Conservation (phyloP, 345 rosid genomes). For the Citrus medica region DNA sequence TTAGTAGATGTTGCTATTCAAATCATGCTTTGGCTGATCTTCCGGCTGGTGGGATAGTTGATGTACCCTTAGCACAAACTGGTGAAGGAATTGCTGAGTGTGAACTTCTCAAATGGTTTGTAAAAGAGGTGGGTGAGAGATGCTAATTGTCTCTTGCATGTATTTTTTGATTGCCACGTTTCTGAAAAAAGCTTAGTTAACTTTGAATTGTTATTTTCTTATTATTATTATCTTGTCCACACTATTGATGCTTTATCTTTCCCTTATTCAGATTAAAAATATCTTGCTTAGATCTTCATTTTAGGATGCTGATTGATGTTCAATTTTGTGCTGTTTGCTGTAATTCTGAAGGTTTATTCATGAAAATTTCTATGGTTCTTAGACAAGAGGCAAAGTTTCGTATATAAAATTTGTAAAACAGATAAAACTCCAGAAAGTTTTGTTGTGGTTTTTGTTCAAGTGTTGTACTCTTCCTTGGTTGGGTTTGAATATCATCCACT, state of each 20-base stretch:
- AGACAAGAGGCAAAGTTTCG: neutral
- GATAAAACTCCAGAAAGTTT: neutral
- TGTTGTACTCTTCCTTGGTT: neutral
- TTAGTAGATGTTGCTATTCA: slow-evolving; percentile 43
- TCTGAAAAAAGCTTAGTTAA: neutral
- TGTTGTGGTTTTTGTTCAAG: neutral
- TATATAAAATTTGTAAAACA: neutral
- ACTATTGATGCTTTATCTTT: neutral
- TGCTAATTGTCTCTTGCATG: neutral
- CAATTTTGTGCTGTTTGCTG: neutral
- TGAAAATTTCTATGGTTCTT: neutral
- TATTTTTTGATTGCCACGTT: neutral
- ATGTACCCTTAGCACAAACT: slow-evolving; percentile 92
- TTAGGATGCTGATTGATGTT: neutral
- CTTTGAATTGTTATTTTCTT: neutral
- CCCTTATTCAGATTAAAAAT: neutral
- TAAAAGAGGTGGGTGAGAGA: slow-evolving; percentile 59
- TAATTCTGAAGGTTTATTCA: neutral
- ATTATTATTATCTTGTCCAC: neutral
- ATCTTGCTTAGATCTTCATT: neutral
- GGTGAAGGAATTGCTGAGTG: slow-evolving; percentile 99
- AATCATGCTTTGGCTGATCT: slow-evolving; percentile 46
- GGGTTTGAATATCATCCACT: neutral
- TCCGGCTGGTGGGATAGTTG: slow-evolving; percentile 40
- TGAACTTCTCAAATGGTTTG: slow-evolving; percentile 91